These are phyloP conservation scores for Cryptosporidium meleagridis DNA, from an alignment of 169 alveolate genomes.

Conservation along the genomic window DNA sequence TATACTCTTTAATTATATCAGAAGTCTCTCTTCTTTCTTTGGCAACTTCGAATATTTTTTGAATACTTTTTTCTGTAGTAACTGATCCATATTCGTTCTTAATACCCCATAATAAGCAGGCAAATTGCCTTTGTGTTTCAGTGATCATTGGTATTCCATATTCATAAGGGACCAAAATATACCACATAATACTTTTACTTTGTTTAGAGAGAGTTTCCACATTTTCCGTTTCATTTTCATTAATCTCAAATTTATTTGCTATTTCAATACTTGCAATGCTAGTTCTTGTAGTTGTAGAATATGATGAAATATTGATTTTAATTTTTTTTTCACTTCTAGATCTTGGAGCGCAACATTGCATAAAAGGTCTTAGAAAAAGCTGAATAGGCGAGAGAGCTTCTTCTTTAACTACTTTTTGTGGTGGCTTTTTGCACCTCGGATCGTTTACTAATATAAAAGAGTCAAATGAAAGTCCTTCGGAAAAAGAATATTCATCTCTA, in stretches of 20 bases:
- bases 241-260: neutral
- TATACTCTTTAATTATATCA: constrained; percentile 61
- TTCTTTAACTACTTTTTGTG: neutral
- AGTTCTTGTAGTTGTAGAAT: constrained; percentile 58
- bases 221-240: neutral
- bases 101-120: constrained; percentile 64
- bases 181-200: constrained; percentile 45
- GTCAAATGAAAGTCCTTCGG: constrained; percentile 72
- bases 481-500: constrained; percentile 65
- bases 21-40: constrained; percentile 20
- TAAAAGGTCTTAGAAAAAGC: constrained; percentile 53
- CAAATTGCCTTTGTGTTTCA: constrained; percentile 47
- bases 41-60: constrained; percentile 23
- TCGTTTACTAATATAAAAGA: constrained; percentile 61
- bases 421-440: constrained; percentile 40
- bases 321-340: constrained; percentile 1
- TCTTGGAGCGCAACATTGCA: constrained; percentile 73
- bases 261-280: constrained; percentile 26
- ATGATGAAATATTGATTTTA: constrained; percentile 52
- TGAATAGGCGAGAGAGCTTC: constrained; percentile 38
- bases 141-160: constrained; percentile 55
- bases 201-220: neutral
- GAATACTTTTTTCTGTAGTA: constrained; percentile 37
- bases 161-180: constrained; percentile 47
- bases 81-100: constrained; percentile 47